Base-by-base conservation (phyloP, 2,329 filamentous ascomycete species). In the Lachnellula arida region DNA sequence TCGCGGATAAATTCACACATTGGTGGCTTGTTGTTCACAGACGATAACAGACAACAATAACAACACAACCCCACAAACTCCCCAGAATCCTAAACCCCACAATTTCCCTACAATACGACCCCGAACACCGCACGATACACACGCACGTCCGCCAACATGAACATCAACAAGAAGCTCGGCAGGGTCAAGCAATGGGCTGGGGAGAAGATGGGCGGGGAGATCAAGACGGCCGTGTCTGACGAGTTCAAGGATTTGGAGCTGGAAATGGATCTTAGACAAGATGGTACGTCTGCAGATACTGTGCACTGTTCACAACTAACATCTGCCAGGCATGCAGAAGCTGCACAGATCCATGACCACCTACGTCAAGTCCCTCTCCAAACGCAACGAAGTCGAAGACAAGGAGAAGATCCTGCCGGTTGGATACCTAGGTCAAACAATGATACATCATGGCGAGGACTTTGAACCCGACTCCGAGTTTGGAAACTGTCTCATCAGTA, bases 121-220 rank as follows among this genome's bases (percentile, higher is more conserved):
- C 22, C 23, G 34, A 28, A 51, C 12, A 49, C 28, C 28, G 7
- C 28, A 28, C 28, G 7, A 40, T 17, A 40, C 37, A 40, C 17
- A 28, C 19, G 34, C 48, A 23, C 40, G 63, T 40, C 51, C 60
- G 60, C 62, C 37, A 66, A 57, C n/a, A 71, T 71, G 68, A 70
- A 71, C 64, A 69, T 71, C 62, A 70, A 67, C 74, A 96, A 96
- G 80, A 96, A 95, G 72, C 85, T 97, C 71, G 93, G 92, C 75
- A 88, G 93, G 70, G 87, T 96, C 78, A 95, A 93, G 78, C 93
- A 97, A 87, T 97, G 93, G 93, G 91, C 92, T 39, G 91, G 91
- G 65, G 93, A 97, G 77, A 90, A 92, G 75, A 96, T 97, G 89
- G 93, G 93, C 66, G 84, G 84, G 63, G 92, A 97, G 74, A 82